Percentiles rank a stretch among this genome's conserved stretches.
These are phyloP conservation scores for Camellia japonica DNA, from an alignment of 148 eudicot genomes.

Conservation along the genomic window DNA sequence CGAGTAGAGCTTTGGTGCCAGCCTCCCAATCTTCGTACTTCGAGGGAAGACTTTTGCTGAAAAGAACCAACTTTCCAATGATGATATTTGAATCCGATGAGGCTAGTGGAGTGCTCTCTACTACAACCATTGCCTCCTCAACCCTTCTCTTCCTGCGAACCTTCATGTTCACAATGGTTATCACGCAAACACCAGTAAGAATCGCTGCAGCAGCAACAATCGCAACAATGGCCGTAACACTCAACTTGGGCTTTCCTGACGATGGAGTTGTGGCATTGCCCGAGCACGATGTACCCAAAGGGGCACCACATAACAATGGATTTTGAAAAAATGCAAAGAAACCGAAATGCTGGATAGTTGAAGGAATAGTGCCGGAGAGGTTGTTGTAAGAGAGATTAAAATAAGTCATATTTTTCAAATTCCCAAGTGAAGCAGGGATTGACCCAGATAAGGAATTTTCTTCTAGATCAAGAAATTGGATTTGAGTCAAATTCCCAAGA, in stretches of 20 bases:
- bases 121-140: slow-evolving; percentile 35
- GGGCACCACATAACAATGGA: slow-evolving; percentile 65
- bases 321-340: slow-evolving; percentile 69
- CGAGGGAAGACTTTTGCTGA: slow-evolving; percentile 86
- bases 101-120: slow-evolving; percentile 72
- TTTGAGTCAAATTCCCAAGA: slow-evolving; percentile 58
- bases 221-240: slow-evolving; percentile 74
- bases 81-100: slow-evolving; percentile 66
- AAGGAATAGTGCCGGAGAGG: slow-evolving; percentile 73
- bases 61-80: slow-evolving; percentile 88
- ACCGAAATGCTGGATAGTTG: slow-evolving; percentile 59
- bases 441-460: slow-evolving; percentile 68
- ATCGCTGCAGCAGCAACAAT: slow-evolving; percentile 86
- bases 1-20: slow-evolving; percentile 80
- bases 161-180: slow-evolving; percentile 69
- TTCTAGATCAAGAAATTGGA: slow-evolving; percentile 65
- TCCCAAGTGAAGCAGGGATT: slow-evolving; percentile 61
- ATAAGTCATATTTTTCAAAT: slow-evolving; percentile 53
- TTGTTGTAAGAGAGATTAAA: slow-evolving; percentile 78
- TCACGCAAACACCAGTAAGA: slow-evolving; percentile 69
- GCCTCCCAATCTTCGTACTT: slow-evolving; percentile 97
- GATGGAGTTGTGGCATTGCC: slow-evolving; percentile 20
- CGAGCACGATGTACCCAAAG: slow-evolving; percentile 40
- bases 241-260: slow-evolving; percentile 58
- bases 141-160: slow-evolving; percentile 51